These are phyloP conservation scores for Mesembryanthemum crystallinum DNA, from an alignment of 148 eudicot genomes.

Conservation along the genomic window DNA sequence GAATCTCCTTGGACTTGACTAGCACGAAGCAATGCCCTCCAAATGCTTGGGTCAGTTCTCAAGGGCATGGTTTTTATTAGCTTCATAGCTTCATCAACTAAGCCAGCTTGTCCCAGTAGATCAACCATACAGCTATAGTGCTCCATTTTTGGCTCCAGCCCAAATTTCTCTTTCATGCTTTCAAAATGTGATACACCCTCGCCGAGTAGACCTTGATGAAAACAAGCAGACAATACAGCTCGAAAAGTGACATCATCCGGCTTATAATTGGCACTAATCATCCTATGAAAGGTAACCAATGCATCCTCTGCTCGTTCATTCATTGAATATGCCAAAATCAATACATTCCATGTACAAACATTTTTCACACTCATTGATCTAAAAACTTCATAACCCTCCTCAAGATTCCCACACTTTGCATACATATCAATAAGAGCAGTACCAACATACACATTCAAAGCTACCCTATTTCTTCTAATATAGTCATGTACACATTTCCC, in stretches of 20 bases:
- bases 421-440: conserved; percentile 60
- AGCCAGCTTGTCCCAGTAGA: conserved; percentile 32
- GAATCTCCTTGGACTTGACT: conserved; percentile 19
- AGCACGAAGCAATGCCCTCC: conserved; percentile 44
- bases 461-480: conserved; percentile 21
- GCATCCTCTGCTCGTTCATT: conserved; percentile 42
- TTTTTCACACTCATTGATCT: conserved; percentile 39
- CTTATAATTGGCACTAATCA: conserved; percentile 34
- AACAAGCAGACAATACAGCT: conserved; percentile 43
- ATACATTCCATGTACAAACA: conserved; percentile 52
- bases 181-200: conserved; percentile 34
- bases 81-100: conserved; percentile 33
- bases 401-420: conserved; percentile 46
- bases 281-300: conserved; percentile 33
- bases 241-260: conserved; percentile 45
- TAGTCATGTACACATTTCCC: conserved; percentile 52
- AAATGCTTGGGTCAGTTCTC: conserved; percentile 28
- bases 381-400: conserved; percentile 37
- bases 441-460: conserved; percentile 33
- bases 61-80: conserved; percentile 31
- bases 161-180: conserved; percentile 34
- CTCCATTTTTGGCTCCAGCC: conserved; percentile 32
- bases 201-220: conserved; percentile 29
- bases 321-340: conserved; percentile 41
- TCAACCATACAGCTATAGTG: conserved; percentile 49